Percentiles rank a stretch among this genome's conserved stretches.
These are phyloP conservation scores for Anacardium occidentale DNA, from an alignment of 345 rosid genomes.

Conservation along the genomic window DNA sequence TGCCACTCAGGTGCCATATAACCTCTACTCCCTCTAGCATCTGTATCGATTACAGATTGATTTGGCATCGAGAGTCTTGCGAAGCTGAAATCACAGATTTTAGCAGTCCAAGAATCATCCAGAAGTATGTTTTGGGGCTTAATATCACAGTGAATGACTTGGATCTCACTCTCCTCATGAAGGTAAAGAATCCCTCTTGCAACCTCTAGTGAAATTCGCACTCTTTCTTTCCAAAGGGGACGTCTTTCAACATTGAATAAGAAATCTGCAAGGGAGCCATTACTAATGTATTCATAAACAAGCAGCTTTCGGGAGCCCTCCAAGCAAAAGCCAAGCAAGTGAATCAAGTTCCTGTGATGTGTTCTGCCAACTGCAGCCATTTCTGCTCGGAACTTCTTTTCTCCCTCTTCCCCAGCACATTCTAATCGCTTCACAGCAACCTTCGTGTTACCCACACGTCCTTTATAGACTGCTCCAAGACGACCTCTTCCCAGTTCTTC, in stretches of 20 bases:
- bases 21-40: constrained; percentile 9
- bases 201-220: constrained; percentile 16
- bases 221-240: constrained; percentile 25
- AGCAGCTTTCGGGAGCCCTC: constrained; percentile 25
- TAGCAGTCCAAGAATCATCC: constrained; percentile 17
- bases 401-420: constrained; percentile 18
- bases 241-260: not conserved
- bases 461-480: constrained; percentile 31
- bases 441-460: not conserved
- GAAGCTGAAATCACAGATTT: constrained; percentile 28
- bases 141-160: constrained; percentile 29
- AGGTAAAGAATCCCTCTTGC: constrained; percentile 10
- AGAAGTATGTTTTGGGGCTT: constrained; percentile 25
- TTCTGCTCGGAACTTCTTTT: constrained; percentile 24
- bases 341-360: constrained; percentile 34
- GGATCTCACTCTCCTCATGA: constrained; percentile 25
- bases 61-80: constrained; percentile 31
- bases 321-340: constrained; percentile 29
- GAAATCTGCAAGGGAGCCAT: constrained; percentile 21
- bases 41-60: constrained; percentile 13
- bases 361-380: constrained; percentile 29
- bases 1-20: constrained; percentile 15
- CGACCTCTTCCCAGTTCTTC: constrained; percentile 21
- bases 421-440: constrained; percentile 30
- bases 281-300: constrained; percentile 27